phyloP scores from a whole-genome alignment of 345 rosid species.

The Sisymbrium altissimum region DNA sequence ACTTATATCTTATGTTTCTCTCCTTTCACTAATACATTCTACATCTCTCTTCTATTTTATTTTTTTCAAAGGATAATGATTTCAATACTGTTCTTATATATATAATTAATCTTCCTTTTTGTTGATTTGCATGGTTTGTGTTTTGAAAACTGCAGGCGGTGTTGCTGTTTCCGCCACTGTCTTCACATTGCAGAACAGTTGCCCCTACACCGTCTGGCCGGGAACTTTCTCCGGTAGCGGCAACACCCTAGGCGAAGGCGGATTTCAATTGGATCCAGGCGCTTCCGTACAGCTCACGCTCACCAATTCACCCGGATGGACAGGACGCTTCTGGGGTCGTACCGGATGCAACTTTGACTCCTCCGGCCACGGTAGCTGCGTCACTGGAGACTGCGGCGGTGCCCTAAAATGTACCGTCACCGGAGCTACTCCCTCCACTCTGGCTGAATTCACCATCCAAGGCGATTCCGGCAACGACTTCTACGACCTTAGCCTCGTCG shows the following conservation, averaged over 20 bases:
- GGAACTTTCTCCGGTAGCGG: slow-evolving; percentile 67
- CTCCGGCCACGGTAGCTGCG: slow-evolving; percentile 57
- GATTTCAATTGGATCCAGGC: slow-evolving; percentile 49
- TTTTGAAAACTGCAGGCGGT: neutral
- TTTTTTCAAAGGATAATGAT: no score
- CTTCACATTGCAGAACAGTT: slow-evolving; percentile 62
- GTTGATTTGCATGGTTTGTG: neutral
- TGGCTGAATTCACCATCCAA: slow-evolving; percentile 62
- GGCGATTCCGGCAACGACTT: slow-evolving; percentile 48
- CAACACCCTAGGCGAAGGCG: slow-evolving; percentile 63
- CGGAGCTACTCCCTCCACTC: slow-evolving; percentile 64
- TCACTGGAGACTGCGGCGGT: slow-evolving; percentile 82
- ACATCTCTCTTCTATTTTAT: no score
- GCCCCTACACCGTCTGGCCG: slow-evolving; percentile 78
- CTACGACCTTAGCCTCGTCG: slow-evolving; percentile 87
- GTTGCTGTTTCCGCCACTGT: slow-evolving; percentile 43
- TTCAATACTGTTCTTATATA: neutral
- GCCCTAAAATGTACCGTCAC: slow-evolving; percentile 55
- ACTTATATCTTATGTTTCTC: neutral
- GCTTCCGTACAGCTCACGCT: slow-evolving; percentile 46
- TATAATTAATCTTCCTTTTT: no score
- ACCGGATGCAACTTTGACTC: slow-evolving; percentile 72
- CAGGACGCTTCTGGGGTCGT: slow-evolving; percentile 87
- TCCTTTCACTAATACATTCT: neutral
- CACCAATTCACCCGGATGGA: slow-evolving; percentile 65